Conservation (phyloP, 2,329 filamentous ascomycete species). For the Bipolaris victoriae region DNA sequence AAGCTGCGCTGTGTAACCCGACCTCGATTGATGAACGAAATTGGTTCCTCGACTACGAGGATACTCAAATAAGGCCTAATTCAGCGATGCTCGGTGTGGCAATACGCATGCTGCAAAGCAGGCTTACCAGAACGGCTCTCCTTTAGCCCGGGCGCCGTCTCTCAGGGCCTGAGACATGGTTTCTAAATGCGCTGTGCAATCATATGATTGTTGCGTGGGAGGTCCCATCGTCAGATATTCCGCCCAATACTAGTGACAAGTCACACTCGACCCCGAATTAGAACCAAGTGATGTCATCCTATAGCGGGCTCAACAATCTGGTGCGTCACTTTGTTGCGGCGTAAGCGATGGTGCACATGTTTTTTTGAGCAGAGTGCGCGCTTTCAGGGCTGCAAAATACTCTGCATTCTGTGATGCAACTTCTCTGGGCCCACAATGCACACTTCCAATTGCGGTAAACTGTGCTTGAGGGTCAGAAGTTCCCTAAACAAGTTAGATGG, state of each 20-base stretch:
- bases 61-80: constrained; percentile 12
- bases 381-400: constrained; percentile 52
- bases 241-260: constrained; percentile 51
- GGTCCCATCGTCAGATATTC: constrained; percentile 60
- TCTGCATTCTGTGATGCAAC: constrained; percentile 51
- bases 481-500: constrained; percentile 28
- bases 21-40: constrained; percentile 14
- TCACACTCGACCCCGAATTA: constrained; percentile 52
- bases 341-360: constrained; percentile 57
- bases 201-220: constrained; percentile 36
- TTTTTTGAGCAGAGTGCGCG: constrained; percentile 53
- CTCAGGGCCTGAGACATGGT: constrained; percentile 24
- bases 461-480: constrained; percentile 48
- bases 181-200: constrained; percentile 29
- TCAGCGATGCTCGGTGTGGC: constrained; percentile 4
- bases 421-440: constrained; percentile 56
- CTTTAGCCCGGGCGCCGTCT: constrained; percentile 29
- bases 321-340: constrained; percentile 58
- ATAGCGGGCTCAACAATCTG: constrained; percentile 27
- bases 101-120: constrained; percentile 18
- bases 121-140: constrained; percentile 35
- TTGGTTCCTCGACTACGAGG: constrained; percentile 19
- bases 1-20: constrained; percentile 12
- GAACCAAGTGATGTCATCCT: constrained; percentile 54
- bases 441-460: constrained; percentile 60